phyloP scores from a whole-genome alignment of 805 yeast species.

The Kodamaea laetipori region DNA sequence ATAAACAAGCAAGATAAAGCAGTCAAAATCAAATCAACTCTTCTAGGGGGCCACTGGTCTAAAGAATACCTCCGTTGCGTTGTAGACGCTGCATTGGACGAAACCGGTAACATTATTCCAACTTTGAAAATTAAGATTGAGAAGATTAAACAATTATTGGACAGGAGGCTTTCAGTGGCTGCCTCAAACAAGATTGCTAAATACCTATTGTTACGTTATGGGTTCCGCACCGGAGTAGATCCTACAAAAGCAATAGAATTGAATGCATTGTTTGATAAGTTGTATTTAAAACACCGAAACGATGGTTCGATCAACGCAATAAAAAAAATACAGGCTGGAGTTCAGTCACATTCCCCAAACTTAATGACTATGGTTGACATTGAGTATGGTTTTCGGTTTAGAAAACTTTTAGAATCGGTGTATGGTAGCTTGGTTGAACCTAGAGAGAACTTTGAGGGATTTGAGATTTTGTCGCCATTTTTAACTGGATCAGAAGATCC shows the following conservation, averaged over 20 bases:
- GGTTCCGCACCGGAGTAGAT: constrained; percentile 13
- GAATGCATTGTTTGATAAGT: constrained; percentile 17
- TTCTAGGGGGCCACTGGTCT: constrained; percentile 21
- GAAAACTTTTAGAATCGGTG: constrained; percentile 19
- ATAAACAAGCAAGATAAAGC: not conserved
- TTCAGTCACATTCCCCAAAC: constrained; percentile 4
- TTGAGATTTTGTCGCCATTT: constrained; percentile 3
- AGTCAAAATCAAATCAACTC: constrained; percentile 3
- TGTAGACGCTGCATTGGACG: constrained; percentile 9
- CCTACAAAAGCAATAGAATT: constrained; percentile 12
- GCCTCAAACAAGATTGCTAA: constrained; percentile 15
- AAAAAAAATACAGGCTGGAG: constrained; percentile 6
- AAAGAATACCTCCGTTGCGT: constrained; percentile 20
- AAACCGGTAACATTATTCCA: constrained; percentile 10
- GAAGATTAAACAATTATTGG: constrained; percentile 16
- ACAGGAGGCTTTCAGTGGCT: constrained; percentile 13
- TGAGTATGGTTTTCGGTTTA: constrained; percentile 16
- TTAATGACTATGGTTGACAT: constrained; percentile 7
- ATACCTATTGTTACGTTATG: constrained; percentile 24
- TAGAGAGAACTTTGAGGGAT: constrained; percentile 14
- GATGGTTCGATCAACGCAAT: constrained; percentile 3
- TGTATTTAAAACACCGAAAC: not conserved
- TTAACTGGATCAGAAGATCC: not conserved
- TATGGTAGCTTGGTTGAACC: constrained; percentile 22
- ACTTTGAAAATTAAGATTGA: constrained; percentile 6